Evolutionary conservation across 371 early-diverging fungal genomes (phyloP).

Genomic region (Mucor indicus): DNA sequence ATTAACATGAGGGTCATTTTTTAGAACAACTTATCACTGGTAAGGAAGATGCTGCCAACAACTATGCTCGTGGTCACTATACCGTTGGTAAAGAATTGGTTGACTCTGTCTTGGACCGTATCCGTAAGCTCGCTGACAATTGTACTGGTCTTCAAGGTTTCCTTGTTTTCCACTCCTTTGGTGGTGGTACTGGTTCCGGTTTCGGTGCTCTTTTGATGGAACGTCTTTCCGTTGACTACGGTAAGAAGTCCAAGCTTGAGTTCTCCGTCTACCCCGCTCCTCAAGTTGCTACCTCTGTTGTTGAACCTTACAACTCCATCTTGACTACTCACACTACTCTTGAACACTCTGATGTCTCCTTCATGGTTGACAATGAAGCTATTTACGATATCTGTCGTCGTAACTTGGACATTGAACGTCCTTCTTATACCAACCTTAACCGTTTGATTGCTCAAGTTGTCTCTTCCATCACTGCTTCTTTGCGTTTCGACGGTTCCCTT

Average conservation of each 20-base stretch:
- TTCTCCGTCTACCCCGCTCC: conserved; percentile 99
- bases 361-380: conserved; percentile 99
- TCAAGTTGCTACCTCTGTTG: conserved; percentile 94
- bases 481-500: conserved; percentile 93
- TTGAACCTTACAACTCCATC: conserved; percentile 98
- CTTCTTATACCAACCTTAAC: conserved; percentile 95
- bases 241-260: conserved; percentile 98
- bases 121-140: conserved; percentile 96
- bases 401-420: conserved; percentile 95
- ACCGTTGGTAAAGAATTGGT: conserved; percentile 98
- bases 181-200: conserved; percentile 99
- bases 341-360: conserved; percentile 98
- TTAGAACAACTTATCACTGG: conserved; percentile 93
- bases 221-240: conserved; percentile 93
- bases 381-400: conserved; percentile 97
- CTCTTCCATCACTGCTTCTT: conserved; percentile 97
- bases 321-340: conserved; percentile 97
- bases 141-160: conserved; percentile 97
- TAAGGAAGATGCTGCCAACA: conserved; percentile 99
- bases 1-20: conserved; percentile 54
- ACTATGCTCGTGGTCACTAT: conserved; percentile 99
- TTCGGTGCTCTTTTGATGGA: conserved; percentile 97
- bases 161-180: conserved; percentile 98
- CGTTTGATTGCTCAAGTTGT: conserved; percentile 98
- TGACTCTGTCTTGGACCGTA: conserved; percentile 94